phyloP scores from a whole-genome alignment of 257 asterid species.

The Perilla frutescens region DNA sequence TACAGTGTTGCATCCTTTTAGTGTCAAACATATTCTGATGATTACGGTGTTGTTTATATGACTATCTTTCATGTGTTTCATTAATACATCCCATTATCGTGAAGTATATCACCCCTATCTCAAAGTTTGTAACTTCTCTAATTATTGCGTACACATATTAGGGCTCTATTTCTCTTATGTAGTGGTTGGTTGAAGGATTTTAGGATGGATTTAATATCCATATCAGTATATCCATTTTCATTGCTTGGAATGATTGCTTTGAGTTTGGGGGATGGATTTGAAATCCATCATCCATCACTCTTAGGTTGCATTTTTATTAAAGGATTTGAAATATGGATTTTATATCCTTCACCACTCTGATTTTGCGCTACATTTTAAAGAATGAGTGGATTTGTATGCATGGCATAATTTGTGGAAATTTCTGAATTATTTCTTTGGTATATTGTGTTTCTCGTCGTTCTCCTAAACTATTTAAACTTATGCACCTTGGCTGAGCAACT shows the following conservation, averaged over 20 bases:
- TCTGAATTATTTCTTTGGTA: too few relatives aligned
- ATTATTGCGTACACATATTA: conserved; percentile 4
- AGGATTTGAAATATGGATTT: background rate
- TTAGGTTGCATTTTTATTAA: background rate
- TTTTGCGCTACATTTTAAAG: background rate
- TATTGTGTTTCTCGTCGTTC: background rate
- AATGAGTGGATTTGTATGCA: background rate
- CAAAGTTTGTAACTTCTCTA: too few relatives aligned
- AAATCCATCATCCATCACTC: background rate
- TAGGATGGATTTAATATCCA: too few relatives aligned
- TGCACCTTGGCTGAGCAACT: background rate
- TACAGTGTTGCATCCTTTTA: conserved; percentile 62
- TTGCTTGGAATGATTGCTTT: too few relatives aligned
- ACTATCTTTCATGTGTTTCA: background rate
- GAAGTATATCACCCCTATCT: too few relatives aligned
- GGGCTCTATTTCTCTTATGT: too few relatives aligned
- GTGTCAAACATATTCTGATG: background rate
- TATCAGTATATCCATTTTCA: too few relatives aligned
- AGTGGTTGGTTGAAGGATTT: too few relatives aligned
- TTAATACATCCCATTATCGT: too few relatives aligned
- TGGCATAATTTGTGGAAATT: too few relatives aligned
- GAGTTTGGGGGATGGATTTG: background rate
- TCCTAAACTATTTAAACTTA: background rate
- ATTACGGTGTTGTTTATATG: background rate
- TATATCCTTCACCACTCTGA: background rate